Conservation (phyloP, 1,284 basidiomycete species). For the Cutaneotrichosporon curvatum region DNA sequence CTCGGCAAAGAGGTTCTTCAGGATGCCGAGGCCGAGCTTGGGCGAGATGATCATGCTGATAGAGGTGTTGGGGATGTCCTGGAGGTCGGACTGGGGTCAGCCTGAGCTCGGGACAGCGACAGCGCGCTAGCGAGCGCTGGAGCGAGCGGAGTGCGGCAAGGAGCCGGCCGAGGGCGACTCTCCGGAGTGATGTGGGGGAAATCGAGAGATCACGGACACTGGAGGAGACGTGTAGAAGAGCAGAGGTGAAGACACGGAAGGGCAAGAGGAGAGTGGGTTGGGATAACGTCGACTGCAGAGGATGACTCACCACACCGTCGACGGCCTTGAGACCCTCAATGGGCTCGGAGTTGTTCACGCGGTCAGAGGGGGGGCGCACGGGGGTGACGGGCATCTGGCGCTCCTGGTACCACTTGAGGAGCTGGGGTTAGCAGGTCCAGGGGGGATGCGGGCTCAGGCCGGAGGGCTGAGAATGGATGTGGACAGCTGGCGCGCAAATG, state of each 20-base stretch:
- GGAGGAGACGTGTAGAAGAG: no score
- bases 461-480: background rate
- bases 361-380: constrained; percentile 51
- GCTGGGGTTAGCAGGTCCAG: constrained; percentile 1
- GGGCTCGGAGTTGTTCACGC: constrained; percentile 17
- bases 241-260: no score
- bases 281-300: background rate
- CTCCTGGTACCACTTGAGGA: constrained; percentile 61
- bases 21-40: constrained; percentile 49
- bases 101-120: no score
- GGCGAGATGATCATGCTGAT: constrained; percentile 72
- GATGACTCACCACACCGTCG: constrained; percentile 27
- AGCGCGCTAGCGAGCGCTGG: background rate
- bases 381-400: constrained; percentile 50
- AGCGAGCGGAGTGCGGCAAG: background rate
- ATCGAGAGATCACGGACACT: no score
- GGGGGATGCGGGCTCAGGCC: background rate
- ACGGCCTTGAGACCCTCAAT: constrained; percentile 33
- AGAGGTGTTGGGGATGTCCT: constrained; percentile 60
- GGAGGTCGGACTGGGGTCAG: constrained; percentile 54
- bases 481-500: no score
- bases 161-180: no score
- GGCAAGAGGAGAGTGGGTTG: no score
- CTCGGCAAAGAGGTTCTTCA: constrained; percentile 47
- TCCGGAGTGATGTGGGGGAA: no score